Conservation (phyloP, 2,329 filamentous ascomycete genomes). For the Aspergillus sp. region DNA sequence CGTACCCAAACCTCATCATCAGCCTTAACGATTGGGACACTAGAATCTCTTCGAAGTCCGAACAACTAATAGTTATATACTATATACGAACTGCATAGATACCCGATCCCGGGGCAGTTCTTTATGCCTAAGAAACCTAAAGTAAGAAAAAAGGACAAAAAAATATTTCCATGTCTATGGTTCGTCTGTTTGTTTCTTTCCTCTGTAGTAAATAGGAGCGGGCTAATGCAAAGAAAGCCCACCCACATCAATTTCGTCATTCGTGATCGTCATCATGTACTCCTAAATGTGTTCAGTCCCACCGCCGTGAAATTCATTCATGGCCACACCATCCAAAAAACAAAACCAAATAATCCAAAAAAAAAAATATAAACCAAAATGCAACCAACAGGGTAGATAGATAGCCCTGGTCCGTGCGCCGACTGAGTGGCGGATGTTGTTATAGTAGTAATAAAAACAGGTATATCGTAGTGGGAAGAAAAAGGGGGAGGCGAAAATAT, state of each 20-base stretch:
- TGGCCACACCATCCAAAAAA: not conserved
- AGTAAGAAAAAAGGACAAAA: not conserved
- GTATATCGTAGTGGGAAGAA: not conserved
- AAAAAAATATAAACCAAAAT: not conserved
- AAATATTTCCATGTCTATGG: not conserved
- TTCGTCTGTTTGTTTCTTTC: not conserved
- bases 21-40: too few species aligned
- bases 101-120: not conserved
- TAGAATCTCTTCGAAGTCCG: too few species aligned
- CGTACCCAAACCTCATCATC: too few species aligned
- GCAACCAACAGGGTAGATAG: not conserved
- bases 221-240: too few species aligned
- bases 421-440: not conserved
- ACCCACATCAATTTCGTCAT: not conserved
- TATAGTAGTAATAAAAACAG: not conserved
- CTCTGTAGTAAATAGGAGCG: not conserved
- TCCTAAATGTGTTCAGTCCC: not conserved
- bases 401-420: conserved; percentile 1
- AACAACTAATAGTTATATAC: too few species aligned
- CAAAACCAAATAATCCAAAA: not conserved
- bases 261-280: conserved; percentile 7
- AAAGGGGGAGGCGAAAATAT: not conserved
- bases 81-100: not conserved
- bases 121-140: not conserved
- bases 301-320: not conserved